A percentile compares a stretch with the other conserved stretches of the same genome.
These are phyloP conservation scores for Corchorus capsularis DNA, from an alignment of 345 rosid species.

Conservation along the genomic window DNA sequence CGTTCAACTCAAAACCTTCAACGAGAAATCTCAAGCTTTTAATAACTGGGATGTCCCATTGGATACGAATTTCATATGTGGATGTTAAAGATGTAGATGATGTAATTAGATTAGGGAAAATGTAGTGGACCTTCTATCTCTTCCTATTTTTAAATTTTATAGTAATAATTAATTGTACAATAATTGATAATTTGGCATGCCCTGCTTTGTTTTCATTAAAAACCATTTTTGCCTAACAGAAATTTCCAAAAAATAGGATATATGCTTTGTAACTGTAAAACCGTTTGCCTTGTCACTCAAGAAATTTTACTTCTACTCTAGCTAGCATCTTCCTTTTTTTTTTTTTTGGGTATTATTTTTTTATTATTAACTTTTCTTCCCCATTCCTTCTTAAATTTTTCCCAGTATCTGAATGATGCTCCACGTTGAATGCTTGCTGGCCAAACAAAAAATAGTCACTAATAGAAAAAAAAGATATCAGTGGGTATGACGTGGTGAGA, in stretches of 20 bases:
- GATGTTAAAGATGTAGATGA: too few species aligned
- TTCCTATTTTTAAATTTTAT: too few species aligned
- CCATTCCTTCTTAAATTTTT: background rate
- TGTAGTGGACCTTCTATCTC: background rate
- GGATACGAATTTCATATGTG: background rate
- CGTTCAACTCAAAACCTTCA: too few species aligned
- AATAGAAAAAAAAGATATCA: background rate
- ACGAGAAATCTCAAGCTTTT: too few species aligned
- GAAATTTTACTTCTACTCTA: background rate
- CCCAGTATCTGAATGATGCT: conserved; percentile 3
- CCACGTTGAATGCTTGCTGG: background rate
- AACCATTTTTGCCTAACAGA: background rate
- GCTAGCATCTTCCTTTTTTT: too few species aligned
- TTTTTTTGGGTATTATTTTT: background rate
- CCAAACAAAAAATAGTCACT: background rate
- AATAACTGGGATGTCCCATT: too few species aligned
- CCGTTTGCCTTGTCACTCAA: background rate
- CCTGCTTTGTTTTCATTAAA: background rate
- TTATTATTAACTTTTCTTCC: background rate
- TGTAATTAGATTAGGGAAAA: background rate
- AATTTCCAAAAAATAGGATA: background rate
- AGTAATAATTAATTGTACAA: too few species aligned
- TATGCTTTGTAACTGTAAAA: background rate
- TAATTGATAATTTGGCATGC: background rate
- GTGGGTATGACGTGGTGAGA: background rate